Conservation (phyloP, 139 green algal genomes). For the Raphidocelis subcapitata region DNA sequence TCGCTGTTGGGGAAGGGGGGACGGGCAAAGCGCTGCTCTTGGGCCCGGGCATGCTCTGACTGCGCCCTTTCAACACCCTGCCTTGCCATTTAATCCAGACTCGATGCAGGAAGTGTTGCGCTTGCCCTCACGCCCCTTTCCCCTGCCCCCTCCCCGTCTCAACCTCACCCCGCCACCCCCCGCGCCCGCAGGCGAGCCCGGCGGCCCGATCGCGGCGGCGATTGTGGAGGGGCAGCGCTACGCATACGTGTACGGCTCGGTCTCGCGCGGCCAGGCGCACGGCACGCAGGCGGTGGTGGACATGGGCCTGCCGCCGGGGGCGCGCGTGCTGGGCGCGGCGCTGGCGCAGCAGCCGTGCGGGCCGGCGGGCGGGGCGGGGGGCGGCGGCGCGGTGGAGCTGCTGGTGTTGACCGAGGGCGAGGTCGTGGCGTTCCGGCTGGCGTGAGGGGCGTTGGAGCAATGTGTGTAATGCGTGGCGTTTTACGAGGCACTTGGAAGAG, state of each 20-base stretch:
- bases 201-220: conserved; percentile 40
- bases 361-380: too few species aligned
- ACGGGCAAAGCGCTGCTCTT: too few species aligned
- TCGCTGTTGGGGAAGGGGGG: background rate
- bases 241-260: conserved; percentile 60
- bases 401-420: conserved; percentile 5
- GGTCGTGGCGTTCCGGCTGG: conserved; percentile 6
- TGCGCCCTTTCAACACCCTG: too few species aligned
- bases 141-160: background rate
- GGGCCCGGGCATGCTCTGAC: background rate
- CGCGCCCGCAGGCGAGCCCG: conserved; percentile 3
- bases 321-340: conserved; percentile 50
- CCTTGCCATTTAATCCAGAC: too few species aligned
- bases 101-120: too few species aligned
- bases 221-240: conserved; percentile 62
- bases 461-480: too few species aligned
- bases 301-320: conserved; percentile 32
- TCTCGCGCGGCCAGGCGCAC: background rate
- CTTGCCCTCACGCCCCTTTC: too few species aligned
- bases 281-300: conserved; percentile 28
- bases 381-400: background rate
- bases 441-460: too few species aligned
- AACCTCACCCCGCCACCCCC: too few species aligned
- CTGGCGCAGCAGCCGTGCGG: conserved; percentile 29
- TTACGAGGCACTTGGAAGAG: too few species aligned